These are phyloP conservation scores for Dryas octopetala DNA, from an alignment of 306 rosid species.

Conservation along the genomic window DNA sequence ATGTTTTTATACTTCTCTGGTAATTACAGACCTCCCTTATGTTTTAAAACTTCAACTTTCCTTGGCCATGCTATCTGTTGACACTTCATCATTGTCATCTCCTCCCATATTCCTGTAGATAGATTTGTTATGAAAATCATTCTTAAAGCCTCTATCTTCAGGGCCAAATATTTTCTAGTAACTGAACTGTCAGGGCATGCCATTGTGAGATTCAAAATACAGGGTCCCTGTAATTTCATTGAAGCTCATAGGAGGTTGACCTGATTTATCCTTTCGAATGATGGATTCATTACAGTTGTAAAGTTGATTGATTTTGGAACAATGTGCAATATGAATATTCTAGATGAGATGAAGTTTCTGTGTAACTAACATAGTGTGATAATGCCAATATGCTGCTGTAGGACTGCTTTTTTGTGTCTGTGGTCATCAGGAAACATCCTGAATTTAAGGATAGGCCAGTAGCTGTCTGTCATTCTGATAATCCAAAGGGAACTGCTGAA, in stretches of 20 bases:
- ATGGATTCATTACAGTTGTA: background rate
- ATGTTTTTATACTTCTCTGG: slow-evolving; percentile 12
- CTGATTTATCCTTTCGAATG: background rate
- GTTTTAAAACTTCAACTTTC: background rate
- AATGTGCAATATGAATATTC: slow-evolving; percentile 11
- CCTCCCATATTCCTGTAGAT: background rate
- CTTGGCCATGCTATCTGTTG: background rate
- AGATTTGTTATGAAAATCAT: background rate
- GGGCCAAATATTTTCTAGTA: background rate
- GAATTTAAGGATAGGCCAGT: slow-evolving; percentile 75
- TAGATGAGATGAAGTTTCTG: slow-evolving; percentile 15
- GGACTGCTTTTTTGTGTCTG: slow-evolving; percentile 97
- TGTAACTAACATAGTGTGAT: slow-evolving; percentile 24
- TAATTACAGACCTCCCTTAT: background rate
- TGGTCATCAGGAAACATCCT: slow-evolving; percentile 67
- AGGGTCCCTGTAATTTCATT: background rate
- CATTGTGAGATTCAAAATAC: background rate
- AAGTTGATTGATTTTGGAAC: slow-evolving; percentile 11
- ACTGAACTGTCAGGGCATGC: background rate
- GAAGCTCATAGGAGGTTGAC: background rate
- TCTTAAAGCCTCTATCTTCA: background rate
- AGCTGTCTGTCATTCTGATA: slow-evolving; percentile 90
- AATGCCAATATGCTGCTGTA: slow-evolving; percentile 38
- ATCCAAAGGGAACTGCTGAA: slow-evolving; percentile 88
- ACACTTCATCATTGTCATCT: background rate